Percentiles rank a stretch among this genome's conserved stretches.
These are phyloP conservation scores for Clonostachys rosea DNA, from an alignment of 2,329 filamentous ascomycete species.

Conservation along the genomic window DNA sequence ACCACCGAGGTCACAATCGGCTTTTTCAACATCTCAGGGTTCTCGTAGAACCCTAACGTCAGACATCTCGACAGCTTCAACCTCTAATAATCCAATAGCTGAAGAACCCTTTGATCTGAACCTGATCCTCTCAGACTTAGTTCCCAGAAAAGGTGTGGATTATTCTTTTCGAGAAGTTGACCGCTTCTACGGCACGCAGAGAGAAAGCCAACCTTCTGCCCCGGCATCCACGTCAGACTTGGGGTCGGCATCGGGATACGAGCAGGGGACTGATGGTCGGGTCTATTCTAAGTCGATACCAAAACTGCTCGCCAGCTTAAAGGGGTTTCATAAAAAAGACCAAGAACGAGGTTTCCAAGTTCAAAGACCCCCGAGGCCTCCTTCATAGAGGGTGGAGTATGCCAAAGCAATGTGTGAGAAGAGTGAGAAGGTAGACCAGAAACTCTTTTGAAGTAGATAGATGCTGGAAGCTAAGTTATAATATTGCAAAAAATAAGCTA, in stretches of 20 bases:
- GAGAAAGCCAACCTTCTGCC: too few species aligned
- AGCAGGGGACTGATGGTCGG: too few species aligned
- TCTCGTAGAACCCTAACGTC: background rate
- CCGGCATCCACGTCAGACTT: too few species aligned
- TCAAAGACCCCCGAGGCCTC: background rate
- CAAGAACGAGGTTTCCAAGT: background rate
- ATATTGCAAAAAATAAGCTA: too few species aligned
- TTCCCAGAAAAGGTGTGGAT: background rate
- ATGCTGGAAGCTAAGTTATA: too few species aligned
- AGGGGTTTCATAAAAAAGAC: background rate
- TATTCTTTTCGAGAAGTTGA: background rate
- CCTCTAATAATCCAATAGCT: constrained; percentile 28
- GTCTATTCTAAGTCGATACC: too few species aligned
- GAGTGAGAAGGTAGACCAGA: too few species aligned
- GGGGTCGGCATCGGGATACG: too few species aligned
- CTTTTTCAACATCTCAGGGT: constrained; percentile 22
- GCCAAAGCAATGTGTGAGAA: too few species aligned
- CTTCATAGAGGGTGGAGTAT: background rate
- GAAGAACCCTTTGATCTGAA: background rate
- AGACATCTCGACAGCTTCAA: constrained; percentile 11
- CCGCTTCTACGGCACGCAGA: background rate
- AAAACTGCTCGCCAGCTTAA: background rate
- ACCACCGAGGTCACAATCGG: constrained; percentile 23
- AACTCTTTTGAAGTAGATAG: too few species aligned
- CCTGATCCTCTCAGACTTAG: background rate